These are phyloP conservation scores for Pleurotus ostreatus DNA, from an alignment of 768 basidiomycete genomes.

Conservation along the genomic window DNA sequence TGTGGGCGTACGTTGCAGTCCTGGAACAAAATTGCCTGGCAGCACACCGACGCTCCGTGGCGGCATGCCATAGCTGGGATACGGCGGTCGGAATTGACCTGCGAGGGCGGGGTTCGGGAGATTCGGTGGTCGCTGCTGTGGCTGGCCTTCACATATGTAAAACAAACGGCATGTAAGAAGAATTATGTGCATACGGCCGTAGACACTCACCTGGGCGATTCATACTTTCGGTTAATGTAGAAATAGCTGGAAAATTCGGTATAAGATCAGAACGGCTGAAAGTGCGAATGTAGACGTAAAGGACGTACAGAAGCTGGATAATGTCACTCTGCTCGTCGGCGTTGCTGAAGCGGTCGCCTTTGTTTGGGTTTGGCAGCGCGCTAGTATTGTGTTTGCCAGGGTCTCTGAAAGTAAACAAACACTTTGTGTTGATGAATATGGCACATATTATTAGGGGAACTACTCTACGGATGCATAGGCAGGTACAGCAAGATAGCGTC, in stretches of 20 bases:
- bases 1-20: constrained; percentile 54
- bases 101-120: constrained; percentile 62
- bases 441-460: constrained; percentile 5
- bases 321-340: constrained; percentile 2
- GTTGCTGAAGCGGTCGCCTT: constrained; percentile 8
- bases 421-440: background rate
- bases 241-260: constrained; percentile 22
- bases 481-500: constrained; percentile 4
- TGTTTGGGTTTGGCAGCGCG: constrained; percentile 5
- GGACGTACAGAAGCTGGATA: background rate
- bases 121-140: constrained; percentile 77
- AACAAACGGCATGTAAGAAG: constrained; percentile 11
- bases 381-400: background rate
- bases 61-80: constrained; percentile 53
- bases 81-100: constrained; percentile 59
- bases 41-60: constrained; percentile 54
- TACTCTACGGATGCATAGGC: background rate
- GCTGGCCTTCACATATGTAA: constrained; percentile 55
- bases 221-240: constrained; percentile 38
- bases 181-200: constrained; percentile 11
- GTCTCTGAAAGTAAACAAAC: background rate
- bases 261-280: background rate
- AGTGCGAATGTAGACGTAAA: background rate
- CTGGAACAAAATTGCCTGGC: constrained; percentile 49
- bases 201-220: constrained; percentile 54